Conservation (phyloP, 345 rosid species). For the Acer campestre region DNA sequence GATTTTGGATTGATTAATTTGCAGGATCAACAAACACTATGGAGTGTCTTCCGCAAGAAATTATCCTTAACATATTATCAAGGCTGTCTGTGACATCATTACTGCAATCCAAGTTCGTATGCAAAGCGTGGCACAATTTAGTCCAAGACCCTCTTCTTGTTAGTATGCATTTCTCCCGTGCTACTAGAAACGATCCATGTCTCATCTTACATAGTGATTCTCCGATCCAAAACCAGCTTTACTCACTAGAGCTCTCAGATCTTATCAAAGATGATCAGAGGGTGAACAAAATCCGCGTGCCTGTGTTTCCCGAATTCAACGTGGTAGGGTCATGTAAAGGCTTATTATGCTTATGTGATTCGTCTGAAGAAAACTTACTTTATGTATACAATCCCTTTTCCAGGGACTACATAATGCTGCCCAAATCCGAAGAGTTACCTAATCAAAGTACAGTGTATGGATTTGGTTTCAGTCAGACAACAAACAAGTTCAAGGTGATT, state of each 20-base stretch:
- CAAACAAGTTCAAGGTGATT: slow-evolving; percentile 29
- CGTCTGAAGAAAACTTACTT: slow-evolving; percentile 22
- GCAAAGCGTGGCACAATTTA: slow-evolving; percentile 39
- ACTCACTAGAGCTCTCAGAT: slow-evolving; percentile 34
- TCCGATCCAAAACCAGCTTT: slow-evolving; percentile 43
- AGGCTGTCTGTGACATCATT: slow-evolving; percentile 42
- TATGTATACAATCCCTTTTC: slow-evolving; percentile 45
- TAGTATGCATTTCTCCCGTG: slow-evolving; percentile 5
- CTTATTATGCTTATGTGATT: slow-evolving; percentile 39
- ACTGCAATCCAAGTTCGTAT: slow-evolving; percentile 40
- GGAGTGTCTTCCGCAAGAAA: slow-evolving; percentile 32
- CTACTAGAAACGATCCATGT: slow-evolving; percentile 32
- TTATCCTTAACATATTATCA: slow-evolving; percentile 32
- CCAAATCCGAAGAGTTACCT: slow-evolving; percentile 25
- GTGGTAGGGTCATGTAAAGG: slow-evolving; percentile 51
- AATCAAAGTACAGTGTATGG: slow-evolving; percentile 43
- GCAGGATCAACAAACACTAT: slow-evolving; percentile 13
- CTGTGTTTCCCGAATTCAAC: slow-evolving; percentile 41
- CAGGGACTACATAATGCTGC: slow-evolving; percentile 31
- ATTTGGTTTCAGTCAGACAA: slow-evolving; percentile 39
- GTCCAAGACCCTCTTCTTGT: slow-evolving; percentile 31
- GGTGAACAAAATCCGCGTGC: slow-evolving; percentile 34
- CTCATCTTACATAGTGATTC: slow-evolving; percentile 43
- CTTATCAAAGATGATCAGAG: not conserved
- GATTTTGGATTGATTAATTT: no score